phyloP scores from a whole-genome alignment of 2,329 filamentous ascomycete species.

The Paraphaeosphaeria sporulosa region DNA sequence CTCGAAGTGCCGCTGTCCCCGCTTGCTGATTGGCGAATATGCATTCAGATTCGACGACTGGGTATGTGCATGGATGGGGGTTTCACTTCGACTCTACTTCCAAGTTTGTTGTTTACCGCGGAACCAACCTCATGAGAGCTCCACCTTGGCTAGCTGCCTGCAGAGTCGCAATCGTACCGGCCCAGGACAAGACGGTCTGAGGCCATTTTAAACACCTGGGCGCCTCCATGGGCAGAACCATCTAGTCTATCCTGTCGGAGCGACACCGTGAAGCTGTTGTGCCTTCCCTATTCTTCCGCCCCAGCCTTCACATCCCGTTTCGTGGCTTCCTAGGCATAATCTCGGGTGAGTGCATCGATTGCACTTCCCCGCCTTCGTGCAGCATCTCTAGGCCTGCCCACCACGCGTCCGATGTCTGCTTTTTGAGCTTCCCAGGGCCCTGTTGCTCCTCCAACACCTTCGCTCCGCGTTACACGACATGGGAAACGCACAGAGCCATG shows the following conservation, averaged over 20 bases:
- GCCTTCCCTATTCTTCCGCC: background rate
- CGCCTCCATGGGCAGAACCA: slow-evolving; percentile 13
- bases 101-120: slow-evolving; percentile 46
- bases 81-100: slow-evolving; percentile 44
- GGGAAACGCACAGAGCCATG: slow-evolving; percentile 40
- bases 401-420: slow-evolving; percentile 22
- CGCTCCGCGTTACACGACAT: slow-evolving; percentile 29
- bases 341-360: slow-evolving; percentile 24
- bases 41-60: slow-evolving; percentile 26
- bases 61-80: slow-evolving; percentile 25
- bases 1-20: slow-evolving; percentile 18
- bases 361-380: slow-evolving; percentile 21
- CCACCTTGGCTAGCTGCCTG: slow-evolving; percentile 18
- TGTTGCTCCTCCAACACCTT: slow-evolving; percentile 28
- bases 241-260: slow-evolving; percentile 6
- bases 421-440: slow-evolving; percentile 26
- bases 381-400: slow-evolving; percentile 17
- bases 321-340: slow-evolving; percentile 19
- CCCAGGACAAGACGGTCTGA: slow-evolving; percentile 8
- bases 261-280: slow-evolving; percentile 17
- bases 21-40: slow-evolving; percentile 37
- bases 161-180: slow-evolving; percentile 19
- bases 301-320: slow-evolving; percentile 30
- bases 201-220: slow-evolving; percentile 21
- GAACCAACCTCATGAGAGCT: slow-evolving; percentile 8